These are phyloP conservation scores for Piromyces sp. DNA, from an alignment of 192 early-diverging fungal genomes.

Conservation along the genomic window DNA sequence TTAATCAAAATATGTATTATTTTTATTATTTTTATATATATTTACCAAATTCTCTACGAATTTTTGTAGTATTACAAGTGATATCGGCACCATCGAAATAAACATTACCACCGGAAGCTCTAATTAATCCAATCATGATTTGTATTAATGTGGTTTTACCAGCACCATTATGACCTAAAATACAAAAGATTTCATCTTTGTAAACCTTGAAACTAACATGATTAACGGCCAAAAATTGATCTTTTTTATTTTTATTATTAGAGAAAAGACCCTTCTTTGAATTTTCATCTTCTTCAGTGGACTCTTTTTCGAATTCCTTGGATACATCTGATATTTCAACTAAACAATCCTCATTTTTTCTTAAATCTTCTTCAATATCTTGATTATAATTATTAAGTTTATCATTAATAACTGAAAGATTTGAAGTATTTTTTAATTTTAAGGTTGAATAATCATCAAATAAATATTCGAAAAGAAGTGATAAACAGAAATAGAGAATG, in stretches of 20 bases:
- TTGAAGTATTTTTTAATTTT: not conserved
- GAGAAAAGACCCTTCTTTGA: not conserved
- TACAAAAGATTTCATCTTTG: not conserved
- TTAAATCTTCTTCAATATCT: not conserved
- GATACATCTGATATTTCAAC: not conserved
- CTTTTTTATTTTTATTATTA: not conserved
- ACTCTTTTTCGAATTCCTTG: not conserved
- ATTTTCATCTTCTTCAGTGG: not conserved
- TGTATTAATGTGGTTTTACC: slow-evolving; percentile 1
- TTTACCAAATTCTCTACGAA: not conserved
- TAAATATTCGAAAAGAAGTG: not conserved
- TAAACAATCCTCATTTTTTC: not conserved
- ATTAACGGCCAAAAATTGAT: not conserved
- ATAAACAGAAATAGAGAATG: not conserved
- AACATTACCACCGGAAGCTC: not conserved
- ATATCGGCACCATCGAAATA: not conserved
- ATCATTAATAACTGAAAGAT: not conserved
- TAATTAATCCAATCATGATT: not conserved
- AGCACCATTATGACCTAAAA: slow-evolving; percentile 1
- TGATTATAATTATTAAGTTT: not conserved
- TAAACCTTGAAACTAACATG: not conserved
- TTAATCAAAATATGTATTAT: not conserved
- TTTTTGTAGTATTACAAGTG: not conserved
- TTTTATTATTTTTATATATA: not conserved
- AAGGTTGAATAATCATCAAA: not conserved